Conservation (phyloP, 1,139 yeast genomes). For the Saccharomyces hybrid region DNA sequence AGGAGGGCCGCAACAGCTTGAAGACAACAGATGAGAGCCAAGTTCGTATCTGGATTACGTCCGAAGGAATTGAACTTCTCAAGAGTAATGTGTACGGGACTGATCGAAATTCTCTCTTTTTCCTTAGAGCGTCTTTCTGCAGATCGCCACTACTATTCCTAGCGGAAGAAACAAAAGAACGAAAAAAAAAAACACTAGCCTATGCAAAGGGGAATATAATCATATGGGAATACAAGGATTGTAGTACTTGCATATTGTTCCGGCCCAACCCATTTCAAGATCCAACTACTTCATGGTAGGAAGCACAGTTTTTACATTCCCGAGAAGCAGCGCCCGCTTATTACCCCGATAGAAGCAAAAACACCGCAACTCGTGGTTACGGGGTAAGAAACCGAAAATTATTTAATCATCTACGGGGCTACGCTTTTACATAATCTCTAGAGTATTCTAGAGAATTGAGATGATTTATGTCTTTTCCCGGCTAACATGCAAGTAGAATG, state of each 20-base stretch:
- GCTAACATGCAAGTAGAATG: neutral
- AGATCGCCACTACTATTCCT: neutral
- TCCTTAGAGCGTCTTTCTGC: neutral
- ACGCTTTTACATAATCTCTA: neutral
- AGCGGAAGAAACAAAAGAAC: neutral
- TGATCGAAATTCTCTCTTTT: neutral
- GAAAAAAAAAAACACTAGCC: neutral
- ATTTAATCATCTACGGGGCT: neutral
- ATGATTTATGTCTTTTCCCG: neutral
- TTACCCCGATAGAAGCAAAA: neutral
- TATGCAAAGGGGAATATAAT: neutral
- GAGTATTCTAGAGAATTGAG: neutral
- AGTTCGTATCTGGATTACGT: neutral
- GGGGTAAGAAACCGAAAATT: neutral
- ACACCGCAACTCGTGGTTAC: neutral
- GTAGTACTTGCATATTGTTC: neutral
- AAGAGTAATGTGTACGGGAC: neutral
- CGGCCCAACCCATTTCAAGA: neutral
- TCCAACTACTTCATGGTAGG: neutral
- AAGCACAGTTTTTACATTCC: neutral
- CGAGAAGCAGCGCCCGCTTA: slow-evolving; percentile 1
- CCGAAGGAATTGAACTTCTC: neutral
- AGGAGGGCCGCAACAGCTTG: neutral
- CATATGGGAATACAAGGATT: neutral
- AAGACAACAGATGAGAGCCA: neutral